phyloP scores from a whole-genome alignment of 257 asterid species.

The Leonotis leonurus region DNA sequence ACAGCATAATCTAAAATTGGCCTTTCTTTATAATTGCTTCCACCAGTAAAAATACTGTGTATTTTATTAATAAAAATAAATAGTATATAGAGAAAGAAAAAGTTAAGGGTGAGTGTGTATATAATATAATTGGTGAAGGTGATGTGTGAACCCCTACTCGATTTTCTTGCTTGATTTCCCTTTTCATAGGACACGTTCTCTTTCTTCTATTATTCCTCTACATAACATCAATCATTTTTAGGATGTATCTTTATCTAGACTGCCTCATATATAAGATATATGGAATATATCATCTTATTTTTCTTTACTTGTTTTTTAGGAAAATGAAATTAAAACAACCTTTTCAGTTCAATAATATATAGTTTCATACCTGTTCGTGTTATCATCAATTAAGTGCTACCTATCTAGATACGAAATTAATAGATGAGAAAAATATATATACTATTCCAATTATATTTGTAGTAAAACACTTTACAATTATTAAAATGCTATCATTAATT shows the following conservation, averaged over 20 bases:
- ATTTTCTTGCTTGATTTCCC: constrained; percentile 34
- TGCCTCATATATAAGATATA: neutral
- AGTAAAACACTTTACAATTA: too few relatives aligned
- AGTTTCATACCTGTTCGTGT: too few relatives aligned
- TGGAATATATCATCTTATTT: neutral
- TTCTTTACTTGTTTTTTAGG: neutral
- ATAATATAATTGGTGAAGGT: constrained; percentile 27
- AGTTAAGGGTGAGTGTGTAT: neutral
- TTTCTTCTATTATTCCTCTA: constrained; percentile 27
- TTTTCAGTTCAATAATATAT: neutral
- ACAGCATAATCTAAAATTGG: neutral
- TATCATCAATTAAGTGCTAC: too few relatives aligned
- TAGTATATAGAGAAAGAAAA: neutral
- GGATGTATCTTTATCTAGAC: neutral
- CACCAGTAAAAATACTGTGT: neutral
- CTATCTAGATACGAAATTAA: too few relatives aligned
- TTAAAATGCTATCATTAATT: too few relatives aligned
- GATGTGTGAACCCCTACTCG: constrained; percentile 36
- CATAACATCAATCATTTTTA: constrained; percentile 1
- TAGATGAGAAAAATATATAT: too few relatives aligned
- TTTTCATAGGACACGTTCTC: constrained; percentile 27
- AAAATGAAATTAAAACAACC: neutral
- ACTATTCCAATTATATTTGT: too few relatives aligned
- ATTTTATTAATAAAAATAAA: neutral
- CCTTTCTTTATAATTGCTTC: neutral